phyloP scores from a whole-genome alignment of 108 stramenopile species.

The Seminavis robusta region DNA sequence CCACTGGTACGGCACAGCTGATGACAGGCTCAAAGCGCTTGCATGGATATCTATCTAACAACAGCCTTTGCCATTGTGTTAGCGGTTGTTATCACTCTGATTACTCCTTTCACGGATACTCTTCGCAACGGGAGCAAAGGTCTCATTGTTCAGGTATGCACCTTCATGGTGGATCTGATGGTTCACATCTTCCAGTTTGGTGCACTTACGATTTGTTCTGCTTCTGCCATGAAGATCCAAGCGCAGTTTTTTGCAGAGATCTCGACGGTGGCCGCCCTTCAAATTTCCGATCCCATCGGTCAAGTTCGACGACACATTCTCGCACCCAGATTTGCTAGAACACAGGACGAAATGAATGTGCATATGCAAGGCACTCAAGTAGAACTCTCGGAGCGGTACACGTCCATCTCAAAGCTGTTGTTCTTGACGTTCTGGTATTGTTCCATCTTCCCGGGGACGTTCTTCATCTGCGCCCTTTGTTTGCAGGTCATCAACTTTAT shows the following conservation, averaged over 20 bases:
- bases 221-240: too few species aligned
- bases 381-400: conserved; percentile 64
- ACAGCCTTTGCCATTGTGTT: conserved; percentile 36
- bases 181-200: too few species aligned
- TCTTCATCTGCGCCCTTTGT: conserved; percentile 68
- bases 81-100: conserved; percentile 75
- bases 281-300: conserved; percentile 37
- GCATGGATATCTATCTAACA: background rate
- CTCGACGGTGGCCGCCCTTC: conserved; percentile 47
- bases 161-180: too few species aligned
- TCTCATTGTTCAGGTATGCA: conserved; percentile 25
- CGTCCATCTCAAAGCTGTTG: conserved; percentile 55
- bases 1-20: background rate
- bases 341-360: conserved; percentile 80
- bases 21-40: background rate
- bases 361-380: conserved; percentile 70
- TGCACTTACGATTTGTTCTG: too few species aligned
- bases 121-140: conserved; percentile 14
- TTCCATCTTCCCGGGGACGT: conserved; percentile 70
- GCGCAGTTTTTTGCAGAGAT: conserved; percentile 74
- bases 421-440: conserved; percentile 80
- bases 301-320: conserved; percentile 69
- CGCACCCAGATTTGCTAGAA: conserved; percentile 71
- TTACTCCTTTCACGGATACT: conserved; percentile 73
- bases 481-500: conserved; percentile 67